Evolutionary conservation across 805 yeast species (phyloP).

Genomic region (Suhomyces faveliae): DNA sequence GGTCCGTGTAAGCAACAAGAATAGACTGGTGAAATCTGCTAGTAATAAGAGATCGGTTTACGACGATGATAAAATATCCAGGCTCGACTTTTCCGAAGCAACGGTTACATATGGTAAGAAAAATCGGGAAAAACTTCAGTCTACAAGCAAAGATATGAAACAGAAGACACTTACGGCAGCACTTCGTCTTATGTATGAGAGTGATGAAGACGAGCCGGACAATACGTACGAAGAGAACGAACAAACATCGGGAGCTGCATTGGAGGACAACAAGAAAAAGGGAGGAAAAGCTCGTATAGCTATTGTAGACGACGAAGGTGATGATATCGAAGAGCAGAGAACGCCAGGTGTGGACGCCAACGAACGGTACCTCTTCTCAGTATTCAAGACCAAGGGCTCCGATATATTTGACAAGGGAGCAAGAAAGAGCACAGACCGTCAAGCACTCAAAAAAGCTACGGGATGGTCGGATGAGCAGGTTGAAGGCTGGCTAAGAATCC

Average conservation of each 20-base stretch:
- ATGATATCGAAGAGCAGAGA: constrained; percentile 8
- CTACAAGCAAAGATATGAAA: constrained; percentile 42
- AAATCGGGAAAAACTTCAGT: constrained; percentile 12
- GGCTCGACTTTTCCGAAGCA: constrained; percentile 24
- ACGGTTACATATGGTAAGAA: constrained; percentile 36
- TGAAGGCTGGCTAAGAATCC: constrained; percentile 88
- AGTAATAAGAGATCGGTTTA: constrained; percentile 19
- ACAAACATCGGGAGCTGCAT: constrained; percentile 30
- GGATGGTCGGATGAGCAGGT: constrained; percentile 87
- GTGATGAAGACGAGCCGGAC: constrained; percentile 84
- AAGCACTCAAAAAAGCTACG: constrained; percentile 49
- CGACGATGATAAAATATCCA: constrained; percentile 30
- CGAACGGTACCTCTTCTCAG: constrained; percentile 57
- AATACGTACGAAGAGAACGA: constrained; percentile 67
- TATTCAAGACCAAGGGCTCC: constrained; percentile 49
- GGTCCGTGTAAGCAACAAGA: constrained; percentile 3
- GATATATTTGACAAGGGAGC: constrained; percentile 38
- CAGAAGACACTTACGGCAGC: constrained; percentile 61
- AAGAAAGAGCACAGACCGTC: constrained; percentile 53
- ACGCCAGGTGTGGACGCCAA: constrained; percentile 35
- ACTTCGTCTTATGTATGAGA: constrained; percentile 59
- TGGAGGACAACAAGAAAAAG: constrained; percentile 11
- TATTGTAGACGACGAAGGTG: constrained; percentile 25
- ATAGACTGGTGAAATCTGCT: not conserved
- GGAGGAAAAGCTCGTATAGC: constrained; percentile 21